Base-by-base conservation (phyloP, 345 rosid genomes). In the Gossypium arboreum region DNA sequence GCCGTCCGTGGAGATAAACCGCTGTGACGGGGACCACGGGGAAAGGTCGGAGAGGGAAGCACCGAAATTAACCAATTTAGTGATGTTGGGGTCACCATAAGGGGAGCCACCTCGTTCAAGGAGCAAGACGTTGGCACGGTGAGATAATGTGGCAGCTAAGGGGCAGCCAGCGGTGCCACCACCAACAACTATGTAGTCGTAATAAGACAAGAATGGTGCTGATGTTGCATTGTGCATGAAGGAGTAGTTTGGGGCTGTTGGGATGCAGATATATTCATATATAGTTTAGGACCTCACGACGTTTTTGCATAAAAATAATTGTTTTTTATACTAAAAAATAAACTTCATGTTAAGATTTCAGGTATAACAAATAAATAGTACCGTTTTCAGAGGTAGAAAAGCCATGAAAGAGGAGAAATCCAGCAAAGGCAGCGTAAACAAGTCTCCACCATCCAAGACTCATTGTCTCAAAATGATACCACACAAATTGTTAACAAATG, bases 111-210 rank as follows among this genome's bases (percentile, higher is more conserved):
- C 97, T 43, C 94, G 89, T 83, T 90, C 97, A 3, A 92, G 85
- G 44, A 92, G 77, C 74, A 92, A 73, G 78, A 92, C 94, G 62
- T 76, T 77, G 17, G 89, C 86, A 44, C 82, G 82, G 73, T 77
- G 80, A 2, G 97, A 92, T 1, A 90, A 84, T 57, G 93, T 90
- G 27, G 97, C 93, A 5, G 97, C 97, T 52, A 92, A 72, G 0
- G 97, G 93, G 69, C 97, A 92, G 2, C 94, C 97, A 2, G 94
- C 86, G 7, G 97, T 92, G 22, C 97, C 97, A 3, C 97, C 94
- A 3, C 97, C 97, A 43, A 92, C 74, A 24, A 92, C 77, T 29
- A 92, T 90, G 85, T 92, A 92, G 79, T 87, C 91, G n/a, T 79
- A 82, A 75, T 75, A 67, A 0, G 81, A 63, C 11, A 68, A 18